Evolutionary conservation across 768 basidiomycete genomes (phyloP).

Genomic region (Leccinum pellstonianum): DNA sequence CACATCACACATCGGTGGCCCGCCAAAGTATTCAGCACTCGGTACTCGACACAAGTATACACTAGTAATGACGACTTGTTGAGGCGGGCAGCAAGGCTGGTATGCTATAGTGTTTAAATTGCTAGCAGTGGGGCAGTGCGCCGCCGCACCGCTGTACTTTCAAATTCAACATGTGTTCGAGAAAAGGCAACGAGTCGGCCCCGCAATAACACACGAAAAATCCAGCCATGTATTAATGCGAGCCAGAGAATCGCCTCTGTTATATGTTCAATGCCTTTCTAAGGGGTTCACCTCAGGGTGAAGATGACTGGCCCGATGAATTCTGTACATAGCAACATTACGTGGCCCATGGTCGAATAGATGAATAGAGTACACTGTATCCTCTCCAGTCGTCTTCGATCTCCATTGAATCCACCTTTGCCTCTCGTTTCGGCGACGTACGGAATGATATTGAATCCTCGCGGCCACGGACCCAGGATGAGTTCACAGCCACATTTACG

Average conservation of each 20-base stretch:
- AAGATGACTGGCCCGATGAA: not conserved
- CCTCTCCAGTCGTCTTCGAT: not conserved
- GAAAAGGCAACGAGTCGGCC: too few relatives aligned
- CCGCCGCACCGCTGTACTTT: too few relatives aligned
- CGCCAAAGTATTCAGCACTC: not conserved
- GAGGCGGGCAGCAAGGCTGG: not conserved
- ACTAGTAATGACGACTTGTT: not conserved
- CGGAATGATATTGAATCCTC: not conserved
- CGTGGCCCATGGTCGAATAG: not conserved
- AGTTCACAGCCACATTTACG: constrained; percentile 36
- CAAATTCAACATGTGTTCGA: too few relatives aligned
- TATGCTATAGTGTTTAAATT: too few relatives aligned
- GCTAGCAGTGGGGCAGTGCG: too few relatives aligned
- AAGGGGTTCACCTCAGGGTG: not conserved
- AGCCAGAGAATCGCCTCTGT: not conserved
- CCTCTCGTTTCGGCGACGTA: not conserved
- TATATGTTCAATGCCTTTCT: not conserved
- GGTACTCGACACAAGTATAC: not conserved
- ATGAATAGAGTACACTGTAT: not conserved
- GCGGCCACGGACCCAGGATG: not conserved
- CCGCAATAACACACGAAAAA: too few relatives aligned
- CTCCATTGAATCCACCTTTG: not conserved
- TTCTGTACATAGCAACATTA: not conserved
- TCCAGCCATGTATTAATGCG: too few relatives aligned
- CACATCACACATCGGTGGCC: not conserved